Conservation (phyloP, 2,329 filamentous ascomycete species). For the Ophiostoma australiae region DNA sequence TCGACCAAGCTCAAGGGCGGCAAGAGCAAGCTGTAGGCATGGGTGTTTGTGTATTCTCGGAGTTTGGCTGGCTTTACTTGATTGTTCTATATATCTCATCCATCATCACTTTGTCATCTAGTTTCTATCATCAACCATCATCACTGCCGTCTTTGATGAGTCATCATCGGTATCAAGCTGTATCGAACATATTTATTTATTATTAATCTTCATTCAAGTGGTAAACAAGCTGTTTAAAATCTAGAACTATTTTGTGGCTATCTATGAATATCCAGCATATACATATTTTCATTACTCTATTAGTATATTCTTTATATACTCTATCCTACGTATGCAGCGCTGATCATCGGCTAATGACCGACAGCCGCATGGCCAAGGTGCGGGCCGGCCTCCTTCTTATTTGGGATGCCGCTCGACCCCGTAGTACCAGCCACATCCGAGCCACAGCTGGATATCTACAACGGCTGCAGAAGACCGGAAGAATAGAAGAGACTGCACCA, state of each 20-base stretch:
- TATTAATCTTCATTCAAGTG: not conserved
- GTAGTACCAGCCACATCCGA: not conserved
- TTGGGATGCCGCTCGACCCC: not conserved
- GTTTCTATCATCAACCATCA: not conserved
- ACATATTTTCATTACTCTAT: no score
- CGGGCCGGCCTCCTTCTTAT: not conserved
- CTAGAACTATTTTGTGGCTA: not conserved
- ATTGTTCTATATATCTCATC: not conserved
- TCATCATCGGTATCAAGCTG: not conserved
- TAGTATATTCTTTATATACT: no score
- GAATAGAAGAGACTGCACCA: not conserved
- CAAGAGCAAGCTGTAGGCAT: conserved; percentile 28
- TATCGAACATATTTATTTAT: not conserved
- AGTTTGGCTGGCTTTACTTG: not conserved
- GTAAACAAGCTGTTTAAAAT: not conserved
- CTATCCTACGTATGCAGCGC: not conserved
- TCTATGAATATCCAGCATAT: no score
- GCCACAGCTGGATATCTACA: not conserved
- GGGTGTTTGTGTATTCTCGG: not conserved
- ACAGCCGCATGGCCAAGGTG: not conserved
- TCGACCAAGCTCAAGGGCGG: conserved; percentile 40
- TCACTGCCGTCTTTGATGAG: not conserved
- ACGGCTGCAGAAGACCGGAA: not conserved
- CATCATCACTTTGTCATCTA: not conserved
- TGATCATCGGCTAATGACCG: not conserved